A percentile compares a stretch with the other conserved stretches of the same genome.
phyloP scores from a whole-genome alignment of 2,329 filamentous ascomycete species.

The Botrytis byssoidea region DNA sequence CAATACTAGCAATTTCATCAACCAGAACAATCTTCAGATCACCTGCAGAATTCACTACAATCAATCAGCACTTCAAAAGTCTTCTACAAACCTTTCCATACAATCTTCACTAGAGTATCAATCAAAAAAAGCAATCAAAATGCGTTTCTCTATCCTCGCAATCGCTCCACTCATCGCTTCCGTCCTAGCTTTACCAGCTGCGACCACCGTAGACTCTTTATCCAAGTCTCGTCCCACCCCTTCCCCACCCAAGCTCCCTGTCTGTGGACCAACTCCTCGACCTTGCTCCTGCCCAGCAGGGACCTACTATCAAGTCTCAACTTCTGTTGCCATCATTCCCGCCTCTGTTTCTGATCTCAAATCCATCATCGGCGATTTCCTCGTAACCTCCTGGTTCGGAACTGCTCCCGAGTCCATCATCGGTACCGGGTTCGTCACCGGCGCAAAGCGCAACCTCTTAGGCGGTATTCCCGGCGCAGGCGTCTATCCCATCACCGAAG shows the following conservation, averaged over 20 bases:
- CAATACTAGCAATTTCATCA: not conserved
- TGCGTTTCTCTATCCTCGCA: constrained; percentile 14
- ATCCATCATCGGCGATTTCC: constrained; percentile 1
- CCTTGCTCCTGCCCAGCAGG: constrained; percentile 5
- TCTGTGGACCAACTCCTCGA: not conserved
- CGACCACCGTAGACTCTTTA: not conserved
- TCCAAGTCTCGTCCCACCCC: not conserved
- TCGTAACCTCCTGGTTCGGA: constrained; percentile 7
- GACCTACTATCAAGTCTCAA: constrained; percentile 3
- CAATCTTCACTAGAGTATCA: not conserved
- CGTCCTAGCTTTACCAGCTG: not conserved
- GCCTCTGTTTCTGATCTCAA: not conserved
- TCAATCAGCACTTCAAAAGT: not conserved
- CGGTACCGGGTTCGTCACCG: not conserved
- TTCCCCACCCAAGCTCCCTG: not conserved
- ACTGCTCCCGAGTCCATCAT: not conserved
- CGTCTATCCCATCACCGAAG: constrained; percentile 2
- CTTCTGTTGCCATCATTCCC: not conserved
- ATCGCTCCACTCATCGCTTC: constrained; percentile 3
- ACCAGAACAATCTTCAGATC: not conserved
- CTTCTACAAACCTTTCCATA: not conserved
- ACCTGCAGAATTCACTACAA: not conserved
- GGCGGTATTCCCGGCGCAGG: constrained; percentile 4
- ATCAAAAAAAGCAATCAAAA: not conserved
- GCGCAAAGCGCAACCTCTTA: not conserved